phyloP scores from a whole-genome alignment of 2,329 filamentous ascomycete species.

The Neurospora crassa region DNA sequence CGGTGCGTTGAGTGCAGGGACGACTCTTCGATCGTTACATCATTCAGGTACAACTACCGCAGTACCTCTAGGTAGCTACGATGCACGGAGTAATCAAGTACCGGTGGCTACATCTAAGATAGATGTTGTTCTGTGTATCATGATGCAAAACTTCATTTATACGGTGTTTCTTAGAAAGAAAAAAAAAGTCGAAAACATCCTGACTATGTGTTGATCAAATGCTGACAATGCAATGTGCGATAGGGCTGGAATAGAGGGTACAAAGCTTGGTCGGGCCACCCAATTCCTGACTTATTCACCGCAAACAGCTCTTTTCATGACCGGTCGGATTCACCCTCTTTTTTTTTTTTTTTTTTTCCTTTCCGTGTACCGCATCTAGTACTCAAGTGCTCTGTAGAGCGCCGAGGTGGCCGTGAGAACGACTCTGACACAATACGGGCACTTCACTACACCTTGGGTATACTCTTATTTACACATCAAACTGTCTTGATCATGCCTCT shows the following conservation, averaged over 20 bases:
- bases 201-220: background rate
- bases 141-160: background rate
- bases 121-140: background rate
- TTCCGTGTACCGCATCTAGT: too few species aligned
- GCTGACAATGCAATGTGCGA: background rate
- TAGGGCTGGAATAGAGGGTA: background rate
- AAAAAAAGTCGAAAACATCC: background rate
- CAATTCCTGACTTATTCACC: background rate
- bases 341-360: too few species aligned
- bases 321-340: background rate
- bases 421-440: too few species aligned
- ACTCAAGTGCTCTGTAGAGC: background rate
- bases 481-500: too few species aligned
- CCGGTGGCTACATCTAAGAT: background rate
- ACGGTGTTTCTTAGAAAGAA: background rate
- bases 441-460: too few species aligned
- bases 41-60: background rate
- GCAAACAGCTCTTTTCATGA: background rate
- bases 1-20: background rate
- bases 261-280: background rate
- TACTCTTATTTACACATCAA: too few species aligned
- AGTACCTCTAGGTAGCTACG: background rate
- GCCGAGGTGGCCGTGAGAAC: too few species aligned
- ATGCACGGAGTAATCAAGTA: background rate
- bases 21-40: background rate